Evolutionary conservation across 2,329 filamentous ascomycete species (phyloP), one percentile per base, ranked within the genome.

Genomic region (Blastomyces gilchristii): DNA sequence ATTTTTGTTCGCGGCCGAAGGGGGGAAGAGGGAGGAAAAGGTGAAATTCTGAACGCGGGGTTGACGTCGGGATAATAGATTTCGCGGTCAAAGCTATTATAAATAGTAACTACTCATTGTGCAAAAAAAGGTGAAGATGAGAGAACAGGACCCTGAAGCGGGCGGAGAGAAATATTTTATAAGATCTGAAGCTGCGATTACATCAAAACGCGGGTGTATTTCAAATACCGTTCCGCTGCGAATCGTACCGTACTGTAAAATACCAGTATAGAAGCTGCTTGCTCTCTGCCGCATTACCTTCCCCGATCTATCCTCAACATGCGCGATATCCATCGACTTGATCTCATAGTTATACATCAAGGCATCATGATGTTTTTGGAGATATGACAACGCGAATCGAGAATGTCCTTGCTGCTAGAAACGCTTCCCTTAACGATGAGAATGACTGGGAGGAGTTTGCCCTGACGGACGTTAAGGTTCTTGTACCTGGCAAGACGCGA

Each of bases 381-480:
- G 73, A 73, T 70, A 78, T 78, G 74, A 77, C 74, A 56, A 74
- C 73, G 68, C 76, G 77, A 69, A 76, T 77, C 71, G 75, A 79
- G 71, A 77, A 71, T 68, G 75, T 80, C 67, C 75, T 80, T 62
- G 73, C 73, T 70, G 69, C 73, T 68, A 74, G 74, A 69, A 74
- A 79, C 70, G 74, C 77, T 65, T 74, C 77, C 66, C 70, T 79
- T 63, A 69, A 71, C 43, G 77, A 80, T 70, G 77, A 79, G 69
- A 78, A 84, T 71, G 79, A 86, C 67, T 87, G 84, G 82, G 80
- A 83, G 60, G 81, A 84, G 65, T 86, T 85, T 72, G 73, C 76
- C 34, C 74, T 87, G 64, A 79, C 73, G 64, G 79, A 85, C 67
- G 83, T 80, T 64, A 80, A 80, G 66, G 78, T 86, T 54, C 73